Evolutionary conservation across 169 alveolate genomes (phyloP).

Genomic region (Eimeria acervulina): DNA sequence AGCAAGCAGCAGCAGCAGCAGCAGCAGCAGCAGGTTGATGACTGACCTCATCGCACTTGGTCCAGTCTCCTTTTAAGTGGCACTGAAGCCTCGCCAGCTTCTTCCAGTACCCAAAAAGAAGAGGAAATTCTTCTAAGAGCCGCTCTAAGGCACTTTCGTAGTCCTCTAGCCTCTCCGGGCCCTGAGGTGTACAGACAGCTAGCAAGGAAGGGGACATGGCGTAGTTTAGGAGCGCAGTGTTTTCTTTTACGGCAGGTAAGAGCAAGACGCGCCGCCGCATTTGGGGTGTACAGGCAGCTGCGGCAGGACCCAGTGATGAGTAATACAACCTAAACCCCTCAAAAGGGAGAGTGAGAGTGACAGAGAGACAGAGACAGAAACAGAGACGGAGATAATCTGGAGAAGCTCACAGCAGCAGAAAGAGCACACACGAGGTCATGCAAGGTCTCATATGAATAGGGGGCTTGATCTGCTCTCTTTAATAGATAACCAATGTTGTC

Average conservation of each 20-base stretch:
- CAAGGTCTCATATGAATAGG: conserved; percentile 77
- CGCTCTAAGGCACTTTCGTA: conserved; percentile 75
- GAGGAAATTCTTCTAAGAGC: conserved; percentile 81
- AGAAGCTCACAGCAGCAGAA: conserved; percentile 51
- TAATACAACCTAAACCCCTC: too few relatives aligned
- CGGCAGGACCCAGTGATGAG: too few relatives aligned
- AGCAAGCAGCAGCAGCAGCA: conserved; percentile 38
- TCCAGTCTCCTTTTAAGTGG: conserved; percentile 77
- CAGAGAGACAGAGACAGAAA: too few relatives aligned
- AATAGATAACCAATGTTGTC: conserved; percentile 53
- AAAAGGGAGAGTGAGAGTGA: too few relatives aligned
- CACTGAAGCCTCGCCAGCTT: conserved; percentile 70
- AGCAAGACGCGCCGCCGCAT: background rate
- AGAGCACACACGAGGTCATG: conserved; percentile 78
- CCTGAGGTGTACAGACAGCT: conserved; percentile 33
- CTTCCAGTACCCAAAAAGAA: conserved; percentile 84
- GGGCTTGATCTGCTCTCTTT: conserved; percentile 67
- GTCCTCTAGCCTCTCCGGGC: conserved; percentile 77
- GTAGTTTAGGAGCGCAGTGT: background rate
- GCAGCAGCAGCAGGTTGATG: conserved; percentile 19
- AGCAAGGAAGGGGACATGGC: background rate
- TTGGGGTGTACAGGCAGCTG: background rate
- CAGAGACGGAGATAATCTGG: too few relatives aligned
- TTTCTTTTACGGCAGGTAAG: background rate
- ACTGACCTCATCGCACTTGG: conserved; percentile 70